Percentiles rank a stretch among this genome's conserved stretches.
These are phyloP conservation scores for Whalleya microplaca DNA, from an alignment of 2,329 filamentous ascomycete species.

Conservation along the genomic window DNA sequence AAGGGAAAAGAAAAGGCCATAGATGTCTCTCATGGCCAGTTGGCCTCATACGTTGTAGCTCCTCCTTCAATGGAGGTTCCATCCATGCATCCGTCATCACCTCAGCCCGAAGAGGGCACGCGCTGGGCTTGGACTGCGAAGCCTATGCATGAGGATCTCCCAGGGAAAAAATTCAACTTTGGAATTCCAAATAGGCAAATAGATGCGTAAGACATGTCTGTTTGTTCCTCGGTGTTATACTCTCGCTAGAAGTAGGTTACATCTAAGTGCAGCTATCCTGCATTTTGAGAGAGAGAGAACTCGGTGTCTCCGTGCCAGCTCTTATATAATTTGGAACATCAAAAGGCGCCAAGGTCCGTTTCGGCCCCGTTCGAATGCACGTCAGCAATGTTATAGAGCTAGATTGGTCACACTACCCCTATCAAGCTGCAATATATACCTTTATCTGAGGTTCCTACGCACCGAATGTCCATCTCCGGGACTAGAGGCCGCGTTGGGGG, in stretches of 20 bases:
- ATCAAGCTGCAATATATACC: background rate
- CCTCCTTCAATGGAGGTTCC: background rate
- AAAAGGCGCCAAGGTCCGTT: background rate
- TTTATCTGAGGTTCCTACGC: background rate
- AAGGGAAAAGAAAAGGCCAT: slow-evolving; percentile 4
- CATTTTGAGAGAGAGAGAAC: background rate
- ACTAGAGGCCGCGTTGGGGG: background rate
- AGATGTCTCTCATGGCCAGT: slow-evolving; percentile 1
- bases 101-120: slow-evolving; percentile 4
- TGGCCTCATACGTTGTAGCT: slow-evolving; percentile 10
- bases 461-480: background rate
- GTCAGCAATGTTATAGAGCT: background rate
- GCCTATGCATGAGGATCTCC: slow-evolving; percentile 25
- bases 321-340: background rate
- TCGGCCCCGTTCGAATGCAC: background rate
- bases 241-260: background rate
- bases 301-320: background rate
- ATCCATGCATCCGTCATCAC: slow-evolving; percentile 6
- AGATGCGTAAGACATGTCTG: slow-evolving; percentile 5
- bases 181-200: slow-evolving; percentile 9
- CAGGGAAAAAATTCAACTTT: slow-evolving; percentile 15
- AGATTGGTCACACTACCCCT: background rate
- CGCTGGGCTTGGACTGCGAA: slow-evolving; percentile 19
- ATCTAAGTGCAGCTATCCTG: background rate
- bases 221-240: background rate